Percentiles rank a stretch among this genome's conserved stretches.
These are phyloP conservation scores for Phalaenopsis hybrid DNA, from an alignment of 116 monocot genomes.

Conservation along the genomic window DNA sequence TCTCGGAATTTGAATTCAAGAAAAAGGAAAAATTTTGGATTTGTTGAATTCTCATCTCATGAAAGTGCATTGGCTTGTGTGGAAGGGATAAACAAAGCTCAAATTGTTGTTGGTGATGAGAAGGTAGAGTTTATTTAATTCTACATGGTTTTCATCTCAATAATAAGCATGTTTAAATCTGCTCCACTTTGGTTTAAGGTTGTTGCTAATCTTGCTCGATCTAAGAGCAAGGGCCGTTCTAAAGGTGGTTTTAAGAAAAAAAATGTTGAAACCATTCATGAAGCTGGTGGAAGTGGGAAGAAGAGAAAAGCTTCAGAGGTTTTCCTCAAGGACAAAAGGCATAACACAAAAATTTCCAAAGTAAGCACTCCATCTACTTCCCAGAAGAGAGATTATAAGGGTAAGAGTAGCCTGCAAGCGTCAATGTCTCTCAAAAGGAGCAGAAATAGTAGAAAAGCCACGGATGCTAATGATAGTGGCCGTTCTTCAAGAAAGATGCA, in stretches of 20 bases:
- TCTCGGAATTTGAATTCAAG: conserved; percentile 16
- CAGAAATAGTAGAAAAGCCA: conserved; percentile 19
- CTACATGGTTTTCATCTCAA: neutral
- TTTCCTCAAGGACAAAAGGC: conserved; percentile 13
- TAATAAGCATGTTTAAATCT: conserved; percentile 2
- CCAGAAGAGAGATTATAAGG: conserved; percentile 5
- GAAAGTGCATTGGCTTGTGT: conserved; percentile 61
- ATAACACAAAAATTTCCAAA: conserved; percentile 11
- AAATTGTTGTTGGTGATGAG: conserved; percentile 29
- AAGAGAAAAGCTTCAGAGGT: conserved; percentile 13
- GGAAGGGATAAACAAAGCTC: conserved; percentile 46
- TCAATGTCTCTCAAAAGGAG: conserved; percentile 16
- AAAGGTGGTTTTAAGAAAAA: conserved; percentile 38
- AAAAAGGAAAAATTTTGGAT: conserved; percentile 56
- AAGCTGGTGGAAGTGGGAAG: conserved; percentile 17
- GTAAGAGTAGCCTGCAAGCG: conserved; percentile 10
- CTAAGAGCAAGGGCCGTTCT: conserved; percentile 21
- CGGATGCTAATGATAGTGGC: conserved; percentile 4
- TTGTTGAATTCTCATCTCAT: conserved; percentile 50
- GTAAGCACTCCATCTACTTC: conserved; percentile 13
- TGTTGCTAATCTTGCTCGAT: conserved; percentile 34
- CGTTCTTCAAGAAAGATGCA: conserved; percentile 36
- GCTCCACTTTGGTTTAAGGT: conserved; percentile 22
- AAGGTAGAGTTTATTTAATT: conserved; percentile 25
- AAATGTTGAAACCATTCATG: conserved; percentile 14